Base-by-base conservation (phyloP, 2,329 filamentous ascomycete species). In the Westerdykella aurantiaca region DNA sequence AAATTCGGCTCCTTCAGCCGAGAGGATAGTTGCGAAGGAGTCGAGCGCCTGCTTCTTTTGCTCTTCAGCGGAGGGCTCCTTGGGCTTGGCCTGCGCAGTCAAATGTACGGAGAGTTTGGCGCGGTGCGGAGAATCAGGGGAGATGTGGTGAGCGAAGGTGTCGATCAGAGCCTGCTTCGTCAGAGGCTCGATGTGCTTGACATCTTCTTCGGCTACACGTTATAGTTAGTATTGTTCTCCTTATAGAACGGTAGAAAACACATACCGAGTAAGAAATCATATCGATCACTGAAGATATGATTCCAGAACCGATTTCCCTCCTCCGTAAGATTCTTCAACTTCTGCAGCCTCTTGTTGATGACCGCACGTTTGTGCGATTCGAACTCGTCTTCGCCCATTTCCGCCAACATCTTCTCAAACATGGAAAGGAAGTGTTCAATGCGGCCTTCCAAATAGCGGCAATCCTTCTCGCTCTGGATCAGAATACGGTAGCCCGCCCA, bases 341-440 rank as follows among this genome's bases (percentile, higher is more conserved):
- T 95, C 70, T 97, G 90, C 17, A 95, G 72, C 13, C 88, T 76
- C 70, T 89, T 89, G 62, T 86, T 88, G 59, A 96, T 82, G 34
- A 97, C 74, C 58, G 89, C 94, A 55, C 86, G 80, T 72, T 95
- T 95, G 71, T 97, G 88, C 38, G 82, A 83, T 61, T 96, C 88
- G 55, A 98, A 97, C 9, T 91, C 88, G 1, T 80, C 73, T 1
- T 91, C 82, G 3, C 78, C 78, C 90, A 97, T 95, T 2, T 82
- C 75, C 37, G 80, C 74, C 18, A 97, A 68, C 2, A 73, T 82
- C 35, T 78, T 72, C 16, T 77, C 79, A 50, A 88, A 89, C 12
- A 75, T 73, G 18, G 72, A 72, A 34, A 98, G 69, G 74, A 97
- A 97, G 2, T 81, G 77, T 58, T 97, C 88, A 49, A 97, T 95